Conservation (phyloP, 78 protist genomes). For the Cyanophora paradoxa region DNA sequence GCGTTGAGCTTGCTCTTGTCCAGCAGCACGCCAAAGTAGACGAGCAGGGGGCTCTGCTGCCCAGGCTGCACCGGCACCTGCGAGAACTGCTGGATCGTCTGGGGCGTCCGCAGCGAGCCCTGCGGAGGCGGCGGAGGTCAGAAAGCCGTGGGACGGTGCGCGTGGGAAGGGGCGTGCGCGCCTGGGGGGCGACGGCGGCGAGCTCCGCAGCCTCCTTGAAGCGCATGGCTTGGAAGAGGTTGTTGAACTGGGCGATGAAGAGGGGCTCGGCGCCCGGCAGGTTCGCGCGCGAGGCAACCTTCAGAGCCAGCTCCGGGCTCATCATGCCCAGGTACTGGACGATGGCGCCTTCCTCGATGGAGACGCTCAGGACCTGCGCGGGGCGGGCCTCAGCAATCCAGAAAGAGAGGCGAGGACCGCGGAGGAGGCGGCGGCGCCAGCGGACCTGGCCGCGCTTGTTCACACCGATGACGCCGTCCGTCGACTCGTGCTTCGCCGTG, state of each 20-base stretch:
- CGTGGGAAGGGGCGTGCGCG: too few species aligned
- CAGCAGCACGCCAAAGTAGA: slow-evolving; percentile 89
- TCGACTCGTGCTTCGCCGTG: slow-evolving; percentile 59
- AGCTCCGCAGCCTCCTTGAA: slow-evolving; percentile 86
- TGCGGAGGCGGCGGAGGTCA: not conserved
- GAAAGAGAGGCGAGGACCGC: not conserved
- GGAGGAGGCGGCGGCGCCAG: not conserved
- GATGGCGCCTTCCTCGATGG: slow-evolving; percentile 79
- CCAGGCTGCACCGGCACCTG: slow-evolving; percentile 22
- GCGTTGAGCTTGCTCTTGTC: slow-evolving; percentile 85
- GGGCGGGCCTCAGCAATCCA: not conserved
- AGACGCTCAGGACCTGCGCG: slow-evolving; percentile 25
- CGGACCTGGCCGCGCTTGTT: slow-evolving; percentile 80
- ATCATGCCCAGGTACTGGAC: slow-evolving; percentile 78
- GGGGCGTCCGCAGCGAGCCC: slow-evolving; percentile 78
- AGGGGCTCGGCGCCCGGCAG: slow-evolving; percentile 92
- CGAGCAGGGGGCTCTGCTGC: slow-evolving; percentile 66
- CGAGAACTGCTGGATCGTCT: slow-evolving; percentile 87
- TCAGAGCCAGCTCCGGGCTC: slow-evolving; percentile 76
- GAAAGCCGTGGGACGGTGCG: too few species aligned
- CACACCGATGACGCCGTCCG: slow-evolving; percentile 85
- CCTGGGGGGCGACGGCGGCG: too few species aligned
- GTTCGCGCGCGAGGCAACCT: slow-evolving; percentile 80
- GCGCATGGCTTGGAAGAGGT: slow-evolving; percentile 48
- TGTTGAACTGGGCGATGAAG: slow-evolving; percentile 74